Percentiles rank a stretch among this genome's conserved stretches.
Conservation (phyloP, 805 yeast species). For the Starmerella apis region DNA sequence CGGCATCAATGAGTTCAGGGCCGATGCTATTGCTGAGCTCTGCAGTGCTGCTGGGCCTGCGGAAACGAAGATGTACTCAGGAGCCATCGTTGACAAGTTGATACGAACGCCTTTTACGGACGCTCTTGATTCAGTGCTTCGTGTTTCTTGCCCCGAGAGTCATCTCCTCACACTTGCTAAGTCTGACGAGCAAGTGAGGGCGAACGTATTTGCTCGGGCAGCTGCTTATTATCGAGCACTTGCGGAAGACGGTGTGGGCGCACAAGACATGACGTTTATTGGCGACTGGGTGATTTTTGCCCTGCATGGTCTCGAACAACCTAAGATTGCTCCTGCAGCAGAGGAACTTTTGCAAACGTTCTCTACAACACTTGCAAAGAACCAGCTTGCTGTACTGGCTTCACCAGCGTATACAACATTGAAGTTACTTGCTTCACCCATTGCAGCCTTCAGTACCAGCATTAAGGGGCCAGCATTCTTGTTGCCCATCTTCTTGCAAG, state of each 20-base stretch:
- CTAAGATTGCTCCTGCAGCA: slow-evolving; percentile 42
- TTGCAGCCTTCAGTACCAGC: slow-evolving; percentile 53
- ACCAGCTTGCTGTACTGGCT: slow-evolving; percentile 63
- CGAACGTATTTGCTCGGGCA: slow-evolving; percentile 44
- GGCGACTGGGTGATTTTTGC: slow-evolving; percentile 65
- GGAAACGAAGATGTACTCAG: slow-evolving; percentile 39
- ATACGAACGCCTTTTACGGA: slow-evolving; percentile 33
- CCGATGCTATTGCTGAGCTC: slow-evolving; percentile 37
- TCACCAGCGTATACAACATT: slow-evolving; percentile 72
- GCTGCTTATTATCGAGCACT: slow-evolving; percentile 55
- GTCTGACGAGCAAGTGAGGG: slow-evolving; percentile 55
- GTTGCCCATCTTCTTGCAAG: slow-evolving; percentile 85
- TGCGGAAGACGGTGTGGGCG: background rate
- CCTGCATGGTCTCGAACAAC: slow-evolving; percentile 44
- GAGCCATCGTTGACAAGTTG: slow-evolving; percentile 62
- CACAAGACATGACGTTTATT: slow-evolving; percentile 47
- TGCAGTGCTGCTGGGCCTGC: slow-evolving; percentile 31
- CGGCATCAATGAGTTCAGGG: slow-evolving; percentile 43
- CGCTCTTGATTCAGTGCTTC: slow-evolving; percentile 58
- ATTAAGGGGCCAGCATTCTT: slow-evolving; percentile 79
- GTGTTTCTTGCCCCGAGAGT: slow-evolving; percentile 39
- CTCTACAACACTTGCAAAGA: slow-evolving; percentile 56
- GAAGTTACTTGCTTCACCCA: slow-evolving; percentile 49
- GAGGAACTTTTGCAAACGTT: slow-evolving; percentile 49
- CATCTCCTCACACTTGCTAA: slow-evolving; percentile 67